Base-by-base conservation (phyloP, 768 basidiomycete species). In the Termitomyces eurrhizus region DNA sequence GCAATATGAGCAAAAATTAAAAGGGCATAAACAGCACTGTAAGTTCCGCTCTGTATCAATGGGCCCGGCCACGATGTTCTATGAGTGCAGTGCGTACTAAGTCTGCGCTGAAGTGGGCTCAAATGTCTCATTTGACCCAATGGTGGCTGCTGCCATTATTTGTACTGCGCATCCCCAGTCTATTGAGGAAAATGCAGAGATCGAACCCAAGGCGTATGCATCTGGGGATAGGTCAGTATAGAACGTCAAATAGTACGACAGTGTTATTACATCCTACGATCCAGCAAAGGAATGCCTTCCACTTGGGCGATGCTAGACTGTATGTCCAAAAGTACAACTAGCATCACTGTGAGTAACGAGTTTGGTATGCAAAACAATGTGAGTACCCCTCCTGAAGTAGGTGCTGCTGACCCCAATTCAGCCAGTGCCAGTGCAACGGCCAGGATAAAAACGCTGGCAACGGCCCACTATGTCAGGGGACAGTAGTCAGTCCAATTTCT, bases 251-350 rank as follows among this genome's bases (percentile, higher is more conserved):
- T 14, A 12, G 1, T 24, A 74, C 83, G 12, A 64, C 26, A 5
- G 13, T 56, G 42, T 21, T 5, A 87, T 21, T 13, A 87, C 86
- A 88, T 41, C 87, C 88, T 2, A 89, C 87, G 48, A 88, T 77
- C 88, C 88, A 89, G 7, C 83, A 80, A 24, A 88, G 79, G 6
- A 89, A 71, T 62, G 83, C 83, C 26, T 84, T 75, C 71, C 80
- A 89, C 41, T 79, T 70, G 8, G 83, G 83, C 13, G 84, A 81
- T 0, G 83, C 81, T 3, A 85, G 69, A 0, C 78, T 79, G 64
- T 87, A 81, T 0, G 88, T 85, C 87, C 88, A 89, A 65, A 84
- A 89, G 67, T 89, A 88, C 21, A 87, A 75, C 80, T 86, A 1
- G n/a, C 29, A 29, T 13, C 12, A 33, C 12, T 24, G 8, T 44